Evolutionary conservation across 2,329 filamentous ascomycete genomes (phyloP).

Genomic region (Clonostachys byssicola): DNA sequence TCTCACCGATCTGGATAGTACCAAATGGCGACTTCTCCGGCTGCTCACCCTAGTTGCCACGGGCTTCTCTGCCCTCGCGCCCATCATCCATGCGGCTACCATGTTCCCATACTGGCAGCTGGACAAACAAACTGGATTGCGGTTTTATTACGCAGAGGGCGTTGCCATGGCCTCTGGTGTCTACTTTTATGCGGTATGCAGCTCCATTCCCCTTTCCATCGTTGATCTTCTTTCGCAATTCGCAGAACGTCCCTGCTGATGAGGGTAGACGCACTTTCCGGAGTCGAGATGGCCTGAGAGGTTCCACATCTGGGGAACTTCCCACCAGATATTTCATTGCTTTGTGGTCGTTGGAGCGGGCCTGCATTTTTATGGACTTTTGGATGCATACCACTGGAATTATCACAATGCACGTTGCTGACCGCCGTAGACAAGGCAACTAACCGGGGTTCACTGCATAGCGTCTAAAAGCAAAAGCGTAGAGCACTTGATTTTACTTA

Average conservation of each 20-base stretch:
- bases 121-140: constrained; percentile 29
- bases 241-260: background rate
- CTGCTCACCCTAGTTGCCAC: constrained; percentile 27
- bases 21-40: constrained; percentile 25
- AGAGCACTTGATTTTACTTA: too few species aligned
- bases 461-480: too few species aligned
- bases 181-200: constrained; percentile 28
- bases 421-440: too few species aligned
- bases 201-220: too few species aligned
- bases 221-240: constrained; percentile 1
- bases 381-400: constrained; percentile 15
- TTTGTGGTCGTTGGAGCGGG: constrained; percentile 31
- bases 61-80: constrained; percentile 29
- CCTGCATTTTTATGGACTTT: constrained; percentile 28
- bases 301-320: constrained; percentile 37
- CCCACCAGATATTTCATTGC: constrained; percentile 39
- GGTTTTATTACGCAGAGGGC: constrained; percentile 33
- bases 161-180: constrained; percentile 28
- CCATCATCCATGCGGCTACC: constrained; percentile 27
- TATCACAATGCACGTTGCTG: constrained; percentile 1
- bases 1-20: constrained; percentile 24
- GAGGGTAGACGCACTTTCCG: constrained; percentile 28
- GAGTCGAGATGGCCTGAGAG: constrained; percentile 30
- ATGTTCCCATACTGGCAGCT: constrained; percentile 31
- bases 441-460: too few species aligned